Evolutionary conservation across 1,284 basidiomycete species (phyloP), one percentile per base, ranked within the genome.

Genomic region (Microbotryomycetes sp.): DNA sequence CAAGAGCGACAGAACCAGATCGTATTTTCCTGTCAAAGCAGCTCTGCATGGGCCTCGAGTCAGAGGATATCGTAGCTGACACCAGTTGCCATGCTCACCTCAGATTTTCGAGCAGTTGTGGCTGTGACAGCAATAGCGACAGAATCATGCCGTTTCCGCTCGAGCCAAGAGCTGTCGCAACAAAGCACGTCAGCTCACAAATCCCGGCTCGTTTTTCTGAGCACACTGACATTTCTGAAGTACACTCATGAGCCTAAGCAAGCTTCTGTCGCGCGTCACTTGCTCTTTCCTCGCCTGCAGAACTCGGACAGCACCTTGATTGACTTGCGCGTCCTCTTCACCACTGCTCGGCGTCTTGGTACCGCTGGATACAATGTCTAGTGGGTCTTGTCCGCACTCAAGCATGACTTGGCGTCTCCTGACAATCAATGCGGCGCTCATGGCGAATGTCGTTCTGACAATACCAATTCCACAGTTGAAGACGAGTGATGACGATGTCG

Each of bases 391-490:
- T 56, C 86, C 76, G 0, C 89, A 90, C 23, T 81, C 79, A 19
- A 83, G 77, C n/a, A 97, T 81, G 47, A 93, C 79, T 76, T 97
- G 92, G 72, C 87, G 88, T 30, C 94, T 80, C 30, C 96, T 82
- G 1, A 98, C 81, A 26, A 99, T 81, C 64, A 89, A 85, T 1
- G 94, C 93, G 2, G 93, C 90, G 16, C 88, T 85, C 96, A 98
- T 98, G 5, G 91, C 94, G 74, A 97, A 97, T 72, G 70, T 66
- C 72, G 76, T 96, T 47, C 96, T 84, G 0, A 96, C 92, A 3
- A 92, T 90, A 49, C 96, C 96, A 83, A 96, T 93, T 47, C 96
- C 94, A 75, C 96, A 97, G 60, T 91, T 94, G 76, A 98, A 97
- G 2, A 98, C 89, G 19, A 98, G 80, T 0, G 88, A 86, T 70